Evolutionary conservation across 352 stramenopile genomes (phyloP).

Genomic region (Pythium aristosporum): DNA sequence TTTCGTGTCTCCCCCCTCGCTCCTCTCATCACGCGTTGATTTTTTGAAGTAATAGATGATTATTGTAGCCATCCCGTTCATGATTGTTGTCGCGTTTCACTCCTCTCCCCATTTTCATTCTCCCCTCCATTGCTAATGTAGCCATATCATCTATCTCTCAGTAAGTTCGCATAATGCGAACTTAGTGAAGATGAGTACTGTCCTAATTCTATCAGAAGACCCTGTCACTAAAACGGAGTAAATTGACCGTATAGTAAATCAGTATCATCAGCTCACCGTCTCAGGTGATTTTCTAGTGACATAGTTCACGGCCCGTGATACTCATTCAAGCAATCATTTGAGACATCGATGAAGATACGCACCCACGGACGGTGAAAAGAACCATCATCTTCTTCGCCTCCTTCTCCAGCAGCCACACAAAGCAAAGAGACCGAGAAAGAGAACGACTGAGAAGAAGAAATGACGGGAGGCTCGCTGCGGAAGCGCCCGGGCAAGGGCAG

Average conservation of each 20-base stretch:
- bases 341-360: neutral
- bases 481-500: slow-evolving; percentile 25
- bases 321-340: neutral
- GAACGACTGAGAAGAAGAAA: neutral
- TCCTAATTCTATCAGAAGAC: neutral
- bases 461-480: slow-evolving; percentile 19
- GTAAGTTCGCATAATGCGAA: neutral
- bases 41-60: slow-evolving; percentile 49
- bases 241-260: too few relatives aligned
- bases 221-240: neutral
- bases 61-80: slow-evolving; percentile 31
- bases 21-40: slow-evolving; percentile 14
- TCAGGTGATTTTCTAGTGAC: neutral
- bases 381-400: neutral
- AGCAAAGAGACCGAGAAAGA: neutral
- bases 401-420: neutral
- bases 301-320: neutral
- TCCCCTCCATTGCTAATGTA: neutral
- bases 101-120: neutral
- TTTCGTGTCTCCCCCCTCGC: too few relatives aligned
- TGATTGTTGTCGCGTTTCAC: neutral
- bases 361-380: neutral
- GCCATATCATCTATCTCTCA: neutral
- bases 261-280: too few relatives aligned
- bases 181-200: neutral